A percentile compares a stretch with the other conserved stretches of the same genome.
phyloP scores from a whole-genome alignment of 345 rosid species.

The Eucalyptus melliodora region DNA sequence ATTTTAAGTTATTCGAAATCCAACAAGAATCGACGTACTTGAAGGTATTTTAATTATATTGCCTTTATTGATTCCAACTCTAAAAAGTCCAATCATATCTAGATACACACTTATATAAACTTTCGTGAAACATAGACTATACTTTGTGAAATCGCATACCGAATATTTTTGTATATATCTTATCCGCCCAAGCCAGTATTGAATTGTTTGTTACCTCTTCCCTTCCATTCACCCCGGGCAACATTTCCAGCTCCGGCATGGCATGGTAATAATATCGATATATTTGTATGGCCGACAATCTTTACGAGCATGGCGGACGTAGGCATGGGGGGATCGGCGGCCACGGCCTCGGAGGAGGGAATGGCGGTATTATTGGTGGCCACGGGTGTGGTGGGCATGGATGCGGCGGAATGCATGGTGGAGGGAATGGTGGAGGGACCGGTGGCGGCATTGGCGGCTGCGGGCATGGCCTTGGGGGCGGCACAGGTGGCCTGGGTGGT shows the following conservation, averaged over 20 bases:
- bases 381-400: neutral
- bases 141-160: neutral
- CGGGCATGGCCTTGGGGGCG: neutral
- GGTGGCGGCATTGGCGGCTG: neutral
- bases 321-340: neutral
- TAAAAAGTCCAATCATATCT: neutral
- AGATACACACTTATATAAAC: neutral
- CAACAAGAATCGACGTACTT: too few species aligned
- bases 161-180: too few species aligned
- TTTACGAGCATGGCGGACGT: neutral
- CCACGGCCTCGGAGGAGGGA: neutral
- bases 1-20: neutral
- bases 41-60: neutral
- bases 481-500: neutral
- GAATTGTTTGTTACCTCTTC: neutral
- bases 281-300: neutral
- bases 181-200: neutral
- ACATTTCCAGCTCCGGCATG: neutral
- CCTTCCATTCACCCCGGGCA: neutral
- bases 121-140: neutral
- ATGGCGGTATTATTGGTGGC: neutral
- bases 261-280: neutral
- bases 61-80: neutral
- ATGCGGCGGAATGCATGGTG: neutral
- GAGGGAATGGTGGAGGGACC: neutral